These are phyloP conservation scores for Teunomyces funiuensis DNA, from an alignment of 805 yeast species.

Conservation along the genomic window DNA sequence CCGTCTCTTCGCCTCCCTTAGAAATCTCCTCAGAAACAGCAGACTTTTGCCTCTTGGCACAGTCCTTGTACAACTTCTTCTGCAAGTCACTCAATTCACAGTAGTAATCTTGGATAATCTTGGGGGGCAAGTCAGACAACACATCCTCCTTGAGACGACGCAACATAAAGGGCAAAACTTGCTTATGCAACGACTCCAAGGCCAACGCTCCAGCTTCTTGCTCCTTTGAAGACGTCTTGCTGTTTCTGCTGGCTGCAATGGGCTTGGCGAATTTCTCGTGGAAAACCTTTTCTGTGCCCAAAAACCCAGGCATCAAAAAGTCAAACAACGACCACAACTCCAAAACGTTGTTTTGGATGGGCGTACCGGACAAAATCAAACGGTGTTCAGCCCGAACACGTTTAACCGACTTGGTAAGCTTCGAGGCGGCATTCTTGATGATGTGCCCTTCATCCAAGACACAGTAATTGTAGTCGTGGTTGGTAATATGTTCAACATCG, in stretches of 20 bases:
- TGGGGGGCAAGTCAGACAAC: conserved; percentile 93
- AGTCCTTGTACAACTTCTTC: conserved; percentile 82
- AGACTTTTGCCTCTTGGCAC: conserved; percentile 79
- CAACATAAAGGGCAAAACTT: conserved; percentile 92
- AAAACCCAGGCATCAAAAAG: conserved; percentile 96
- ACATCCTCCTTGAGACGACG: conserved; percentile 97
- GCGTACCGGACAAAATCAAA: conserved; percentile 91
- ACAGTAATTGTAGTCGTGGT: conserved; percentile 82
- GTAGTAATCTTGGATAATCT: conserved; percentile 96
- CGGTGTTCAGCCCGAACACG: conserved; percentile 82
- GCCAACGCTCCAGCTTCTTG: conserved; percentile 98
- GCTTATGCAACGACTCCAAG: conserved; percentile 92
- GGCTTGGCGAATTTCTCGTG: conserved; percentile 98
- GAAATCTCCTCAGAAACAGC: conserved; percentile 63
- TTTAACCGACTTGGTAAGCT: conserved; percentile 86
- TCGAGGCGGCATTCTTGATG: conserved; percentile 87
- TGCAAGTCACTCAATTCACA: conserved; percentile 94
- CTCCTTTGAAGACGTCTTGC: conserved; percentile 85
- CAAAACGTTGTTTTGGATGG: conserved; percentile 94
- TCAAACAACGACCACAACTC: conserved; percentile 98
- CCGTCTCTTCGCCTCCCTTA: conserved; percentile 30
- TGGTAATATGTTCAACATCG: conserved; percentile 65
- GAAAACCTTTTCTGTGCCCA: conserved; percentile 92
- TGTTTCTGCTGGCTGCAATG: conserved; percentile 87
- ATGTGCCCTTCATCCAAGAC: conserved; percentile 98